Conservation (phyloP, 2,329 filamentous ascomycete genomes). For the Ophiostoma angusticollis region DNA sequence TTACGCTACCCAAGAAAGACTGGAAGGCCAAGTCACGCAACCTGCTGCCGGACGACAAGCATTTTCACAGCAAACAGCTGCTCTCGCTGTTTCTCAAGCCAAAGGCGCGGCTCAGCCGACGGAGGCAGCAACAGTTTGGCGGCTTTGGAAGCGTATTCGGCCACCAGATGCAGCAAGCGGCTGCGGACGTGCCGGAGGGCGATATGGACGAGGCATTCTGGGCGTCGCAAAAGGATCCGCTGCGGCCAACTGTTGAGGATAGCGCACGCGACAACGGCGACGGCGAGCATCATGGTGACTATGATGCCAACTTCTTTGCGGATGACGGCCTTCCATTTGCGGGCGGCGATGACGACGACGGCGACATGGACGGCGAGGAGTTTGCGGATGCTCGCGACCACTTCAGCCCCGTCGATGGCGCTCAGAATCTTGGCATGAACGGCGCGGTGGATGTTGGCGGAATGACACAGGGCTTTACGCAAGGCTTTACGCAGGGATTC, state of each 20-base stretch:
- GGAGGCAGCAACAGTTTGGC: constrained; percentile 35
- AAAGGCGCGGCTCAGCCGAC: constrained; percentile 67
- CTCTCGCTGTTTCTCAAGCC: constrained; percentile 89
- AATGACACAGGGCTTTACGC: constrained; percentile 24
- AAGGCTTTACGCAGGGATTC: constrained; percentile 26
- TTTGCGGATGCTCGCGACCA: constrained; percentile 74
- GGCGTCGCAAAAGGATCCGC: constrained; percentile 56
- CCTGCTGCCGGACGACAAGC: constrained; percentile 90
- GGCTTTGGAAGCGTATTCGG: constrained; percentile 31
- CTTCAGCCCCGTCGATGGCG: constrained; percentile 51
- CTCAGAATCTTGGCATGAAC: neutral
- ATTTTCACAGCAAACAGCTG: constrained; percentile 89
- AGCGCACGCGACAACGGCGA: constrained; percentile 32
- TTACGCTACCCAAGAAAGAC: constrained; percentile 82
- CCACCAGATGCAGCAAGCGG: constrained; percentile 2
- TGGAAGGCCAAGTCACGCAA: constrained; percentile 92
- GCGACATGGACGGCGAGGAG: constrained; percentile 47
- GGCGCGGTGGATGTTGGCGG: constrained; percentile 22
- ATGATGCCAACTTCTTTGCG: constrained; percentile 95
- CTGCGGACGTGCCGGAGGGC: constrained; percentile 44
- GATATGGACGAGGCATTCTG: constrained; percentile 95
- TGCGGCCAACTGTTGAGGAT: constrained; percentile 10
- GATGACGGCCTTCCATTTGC: constrained; percentile 65
- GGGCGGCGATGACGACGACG: constrained; percentile 51
- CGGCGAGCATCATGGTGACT: constrained; percentile 57